Evolutionary conservation across 305 asterid species (phyloP), one percentile per base, ranked within the genome.

Genomic region (Plantago rigida): DNA sequence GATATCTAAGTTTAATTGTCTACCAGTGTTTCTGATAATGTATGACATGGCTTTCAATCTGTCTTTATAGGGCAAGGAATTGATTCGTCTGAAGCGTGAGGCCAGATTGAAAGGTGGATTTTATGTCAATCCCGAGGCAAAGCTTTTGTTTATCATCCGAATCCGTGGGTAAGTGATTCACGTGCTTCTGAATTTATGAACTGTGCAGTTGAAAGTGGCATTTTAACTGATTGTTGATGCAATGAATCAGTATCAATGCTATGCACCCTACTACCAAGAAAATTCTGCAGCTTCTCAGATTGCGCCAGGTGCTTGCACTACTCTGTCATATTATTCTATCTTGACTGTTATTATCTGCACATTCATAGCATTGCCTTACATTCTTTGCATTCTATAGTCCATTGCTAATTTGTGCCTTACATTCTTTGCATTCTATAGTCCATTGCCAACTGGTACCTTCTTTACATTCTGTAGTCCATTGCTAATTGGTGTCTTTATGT

Each of bases 41-140:
- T 17, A 17, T 17, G 19, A 17, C 19, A 17, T 17, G 19, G 19
- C 19, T 17, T 17, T 17, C 19, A 17, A 17, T 17, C 19, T 8
- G 45, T 47, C 52, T 56, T 56, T 59, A 47, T 19, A 77, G 79
- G 79, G 66, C 50, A 70, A 53, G 60, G 77, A 79, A 56, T 56
- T 79, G 73, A 68, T 79, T 15, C 63, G 34, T 1, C 41, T 79
- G 74, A 79, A 79, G 73, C 83, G 81, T 12, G 80, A 78, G 46
- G 81, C 83, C 0, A 49, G 82, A 39, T 71, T 78, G 82, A 78
- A 78, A 65, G 80, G 82, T 15, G 78, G 78, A 14, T 80, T 63
- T 52, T 79, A 65, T 69, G 82, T 81, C 13, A 74, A 69, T 63
- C 85, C 93, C 0, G 93, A 85, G 56, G 82, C 87, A 0, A 86